Evolutionary conservation across 306 rosid species (phyloP).

Genomic region (Malus asiatica): DNA sequence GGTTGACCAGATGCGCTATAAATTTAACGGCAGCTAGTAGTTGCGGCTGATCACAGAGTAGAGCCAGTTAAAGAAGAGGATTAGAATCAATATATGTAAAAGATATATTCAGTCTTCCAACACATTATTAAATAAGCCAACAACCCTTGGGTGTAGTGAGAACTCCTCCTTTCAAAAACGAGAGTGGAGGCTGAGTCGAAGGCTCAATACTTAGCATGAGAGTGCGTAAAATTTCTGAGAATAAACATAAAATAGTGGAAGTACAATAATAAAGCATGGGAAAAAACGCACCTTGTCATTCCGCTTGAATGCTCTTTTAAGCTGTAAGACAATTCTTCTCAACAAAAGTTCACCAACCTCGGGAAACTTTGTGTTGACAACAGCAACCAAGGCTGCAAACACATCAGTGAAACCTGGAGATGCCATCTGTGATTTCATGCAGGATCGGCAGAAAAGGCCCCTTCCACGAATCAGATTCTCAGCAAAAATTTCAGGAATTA

Average conservation of each 20-base stretch:
- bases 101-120: not conserved
- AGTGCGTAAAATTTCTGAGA: not conserved
- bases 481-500: conserved; percentile 67
- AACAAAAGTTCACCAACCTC: conserved; percentile 82
- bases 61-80: conserved; percentile 4
- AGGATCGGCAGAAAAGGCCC: conserved; percentile 86
- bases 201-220: not conserved
- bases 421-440: conserved; percentile 97
- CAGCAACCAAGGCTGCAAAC: conserved; percentile 86
- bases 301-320: conserved; percentile 86
- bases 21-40: conserved; percentile 93
- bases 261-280: not conserved
- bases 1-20: conserved; percentile 88
- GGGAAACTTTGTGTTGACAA: conserved; percentile 88
- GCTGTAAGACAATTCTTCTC: conserved; percentile 85
- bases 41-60: conserved; percentile 56
- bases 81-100: not conserved
- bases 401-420: conserved; percentile 89
- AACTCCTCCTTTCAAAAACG: not conserved
- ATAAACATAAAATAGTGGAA: not conserved
- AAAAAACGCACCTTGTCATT: conserved; percentile 71
- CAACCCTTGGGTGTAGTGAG: not conserved
- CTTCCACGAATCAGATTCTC: conserved; percentile 90
- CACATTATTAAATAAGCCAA: not conserved
- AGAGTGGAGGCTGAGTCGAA: not conserved